phyloP scores from a whole-genome alignment of 2,329 filamentous ascomycete genomes.

The Claviceps sp. region DNA sequence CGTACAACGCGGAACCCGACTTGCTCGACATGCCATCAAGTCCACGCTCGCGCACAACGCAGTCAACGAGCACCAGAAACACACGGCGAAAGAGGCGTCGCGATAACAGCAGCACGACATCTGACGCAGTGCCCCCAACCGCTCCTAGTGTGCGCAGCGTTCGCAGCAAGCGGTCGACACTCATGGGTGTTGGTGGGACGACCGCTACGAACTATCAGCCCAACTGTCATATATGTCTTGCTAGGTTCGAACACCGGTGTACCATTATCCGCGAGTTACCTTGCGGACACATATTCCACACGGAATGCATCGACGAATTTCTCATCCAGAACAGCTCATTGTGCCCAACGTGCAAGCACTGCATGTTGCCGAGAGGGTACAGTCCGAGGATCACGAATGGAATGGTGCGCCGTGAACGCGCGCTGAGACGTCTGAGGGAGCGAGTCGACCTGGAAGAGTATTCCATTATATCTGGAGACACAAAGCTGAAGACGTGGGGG shows the following conservation, averaged over 20 bases:
- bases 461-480: constrained; percentile 19
- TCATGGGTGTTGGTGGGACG: constrained; percentile 21
- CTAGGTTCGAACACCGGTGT: constrained; percentile 56
- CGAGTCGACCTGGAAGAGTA: constrained; percentile 31
- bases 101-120: constrained; percentile 16
- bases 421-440: constrained; percentile 47
- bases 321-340: constrained; percentile 66
- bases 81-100: constrained; percentile 18
- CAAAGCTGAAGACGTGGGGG: constrained; percentile 23
- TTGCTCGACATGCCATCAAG: constrained; percentile 21
- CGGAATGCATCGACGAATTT: constrained; percentile 81
- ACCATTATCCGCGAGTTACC: constrained; percentile 73
- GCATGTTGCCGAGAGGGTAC: constrained; percentile 56
- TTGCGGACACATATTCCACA: constrained; percentile 88
- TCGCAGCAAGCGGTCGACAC: constrained; percentile 25
- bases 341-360: constrained; percentile 83
- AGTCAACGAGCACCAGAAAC: constrained; percentile 14
- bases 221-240: constrained; percentile 80
- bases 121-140: constrained; percentile 11
- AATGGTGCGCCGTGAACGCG: constrained; percentile 73
- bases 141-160: constrained; percentile 14
- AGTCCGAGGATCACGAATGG: constrained; percentile 64
- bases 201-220: constrained; percentile 55
- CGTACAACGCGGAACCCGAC: constrained; percentile 50
- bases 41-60: constrained; percentile 14